Conservation (phyloP, 1,284 basidiomycete species). For the Heterobasidion occidentale region DNA sequence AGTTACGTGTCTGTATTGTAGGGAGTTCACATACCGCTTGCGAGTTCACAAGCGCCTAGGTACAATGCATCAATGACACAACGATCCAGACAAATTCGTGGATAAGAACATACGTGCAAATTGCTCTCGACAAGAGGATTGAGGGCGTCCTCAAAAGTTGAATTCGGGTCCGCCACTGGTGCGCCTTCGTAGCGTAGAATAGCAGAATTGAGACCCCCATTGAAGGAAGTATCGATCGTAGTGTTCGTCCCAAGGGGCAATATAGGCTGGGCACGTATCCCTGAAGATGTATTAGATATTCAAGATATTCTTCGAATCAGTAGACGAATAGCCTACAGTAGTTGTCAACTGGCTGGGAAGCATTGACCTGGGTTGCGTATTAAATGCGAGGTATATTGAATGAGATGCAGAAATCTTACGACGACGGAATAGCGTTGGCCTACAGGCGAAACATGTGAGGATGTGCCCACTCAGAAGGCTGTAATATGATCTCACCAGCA, state of each 20-base stretch:
- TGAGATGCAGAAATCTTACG: conserved; percentile 6
- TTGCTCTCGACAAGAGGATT: conserved; percentile 20
- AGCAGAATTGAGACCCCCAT: conserved; percentile 36
- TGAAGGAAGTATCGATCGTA: conserved; percentile 11
- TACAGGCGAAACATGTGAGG: background rate
- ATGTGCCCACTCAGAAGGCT: background rate
- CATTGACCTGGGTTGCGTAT: conserved; percentile 18
- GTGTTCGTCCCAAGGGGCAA: background rate
- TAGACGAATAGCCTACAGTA: conserved; percentile 22
- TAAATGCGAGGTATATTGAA: background rate
- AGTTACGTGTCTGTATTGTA: background rate
- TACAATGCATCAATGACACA: background rate
- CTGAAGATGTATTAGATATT: background rate
- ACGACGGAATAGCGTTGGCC: conserved; percentile 30
- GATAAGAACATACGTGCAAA: conserved; percentile 10
- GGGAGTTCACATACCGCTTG: background rate
- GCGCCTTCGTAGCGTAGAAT: conserved; percentile 48
- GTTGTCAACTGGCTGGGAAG: conserved; percentile 30
- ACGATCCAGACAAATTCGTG: conserved; percentile 1
- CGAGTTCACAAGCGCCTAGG: background rate
- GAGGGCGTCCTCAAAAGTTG: conserved; percentile 14
- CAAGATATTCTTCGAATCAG: too few relatives aligned
- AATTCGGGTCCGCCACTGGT: conserved; percentile 31
- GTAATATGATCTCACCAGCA: conserved; percentile 14
- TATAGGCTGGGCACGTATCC: conserved; percentile 14